phyloP scores from a whole-genome alignment of 106 monocot species.

The Acorus gramineus region DNA sequence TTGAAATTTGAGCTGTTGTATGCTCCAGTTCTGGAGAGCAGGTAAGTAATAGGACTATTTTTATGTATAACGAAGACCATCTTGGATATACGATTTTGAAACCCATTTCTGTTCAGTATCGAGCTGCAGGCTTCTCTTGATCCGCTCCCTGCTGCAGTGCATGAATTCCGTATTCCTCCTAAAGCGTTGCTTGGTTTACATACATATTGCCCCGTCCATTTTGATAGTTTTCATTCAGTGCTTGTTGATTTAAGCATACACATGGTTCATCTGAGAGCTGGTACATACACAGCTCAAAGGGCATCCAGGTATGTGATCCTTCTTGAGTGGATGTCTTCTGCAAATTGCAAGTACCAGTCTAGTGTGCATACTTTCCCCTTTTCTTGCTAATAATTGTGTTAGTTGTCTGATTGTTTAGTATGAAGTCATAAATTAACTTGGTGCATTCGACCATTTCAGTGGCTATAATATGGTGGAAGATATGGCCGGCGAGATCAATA shows the following conservation, averaged over 20 bases:
- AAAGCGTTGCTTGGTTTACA: slow-evolving; percentile 83
- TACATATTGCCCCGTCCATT: slow-evolving; percentile 95
- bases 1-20: slow-evolving; percentile 94
- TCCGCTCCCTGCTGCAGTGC: slow-evolving; percentile 48
- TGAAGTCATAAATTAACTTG: no score
- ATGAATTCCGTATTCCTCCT: slow-evolving; percentile 91
- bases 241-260: slow-evolving; percentile 86
- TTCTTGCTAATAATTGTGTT: background rate
- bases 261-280: slow-evolving; percentile 60
- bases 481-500: slow-evolving; percentile 16
- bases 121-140: slow-evolving; percentile 49
- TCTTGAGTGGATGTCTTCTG: background rate
- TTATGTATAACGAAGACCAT: background rate
- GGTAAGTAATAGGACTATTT: slow-evolving; percentile 31
- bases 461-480: slow-evolving; percentile 8
- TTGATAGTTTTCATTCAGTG: slow-evolving; percentile 86
- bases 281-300: slow-evolving; percentile 44
- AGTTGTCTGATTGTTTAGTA: background rate
- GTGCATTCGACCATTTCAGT: slow-evolving; percentile 12
- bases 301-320: slow-evolving; percentile 81
- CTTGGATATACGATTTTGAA: background rate
- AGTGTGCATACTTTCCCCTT: no score
- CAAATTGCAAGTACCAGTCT: no score
- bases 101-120: slow-evolving; percentile 22
- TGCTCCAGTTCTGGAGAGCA: slow-evolving; percentile 55